A percentile compares a stretch with the other conserved stretches of the same genome.
phyloP scores from a whole-genome alignment of 2,329 filamentous ascomycete genomes.

The Neofusicoccum parvum region DNA sequence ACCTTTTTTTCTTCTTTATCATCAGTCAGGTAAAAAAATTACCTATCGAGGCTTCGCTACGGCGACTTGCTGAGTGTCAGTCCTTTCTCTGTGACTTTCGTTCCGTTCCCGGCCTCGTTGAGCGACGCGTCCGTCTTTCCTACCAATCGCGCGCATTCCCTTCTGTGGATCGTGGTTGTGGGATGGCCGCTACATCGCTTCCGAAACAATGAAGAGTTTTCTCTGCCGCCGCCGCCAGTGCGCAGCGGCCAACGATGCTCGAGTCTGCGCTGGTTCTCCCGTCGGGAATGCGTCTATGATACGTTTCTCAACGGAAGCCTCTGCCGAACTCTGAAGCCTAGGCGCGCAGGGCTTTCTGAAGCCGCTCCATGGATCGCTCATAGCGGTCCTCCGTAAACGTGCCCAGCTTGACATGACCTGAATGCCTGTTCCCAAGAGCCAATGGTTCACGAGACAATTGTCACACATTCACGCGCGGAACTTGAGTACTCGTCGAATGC shows the following conservation, averaged over 20 bases:
- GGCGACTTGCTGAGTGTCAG: conserved; percentile 48
- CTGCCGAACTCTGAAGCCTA: no score
- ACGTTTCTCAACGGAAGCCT: no score
- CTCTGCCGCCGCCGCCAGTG: neutral
- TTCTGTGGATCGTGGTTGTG: conserved; percentile 47
- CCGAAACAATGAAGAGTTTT: neutral
- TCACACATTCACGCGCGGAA: no score
- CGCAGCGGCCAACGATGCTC: no score
- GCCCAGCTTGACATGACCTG: no score
- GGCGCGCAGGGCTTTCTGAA: no score
- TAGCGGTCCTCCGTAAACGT: no score
- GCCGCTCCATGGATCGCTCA: no score
- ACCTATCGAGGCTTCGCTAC: conserved; percentile 43
- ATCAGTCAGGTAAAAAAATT: conserved; percentile 41
- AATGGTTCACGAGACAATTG: no score
- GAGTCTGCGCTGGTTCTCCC: no score
- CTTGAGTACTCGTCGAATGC: neutral
- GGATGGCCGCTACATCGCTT: conserved; percentile 43
- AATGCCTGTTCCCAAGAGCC: neutral
- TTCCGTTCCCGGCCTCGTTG: conserved; percentile 49
- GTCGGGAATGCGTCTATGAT: no score
- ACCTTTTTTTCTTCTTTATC: conserved; percentile 30
- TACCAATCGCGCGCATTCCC: conserved; percentile 40
- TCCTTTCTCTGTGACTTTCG: conserved; percentile 39
- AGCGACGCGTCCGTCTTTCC: conserved; percentile 40